Percentiles rank a stretch among this genome's conserved stretches.
phyloP scores from a whole-genome alignment of 495 filamentous ascomycete genomes.

The Neurospora sp. region DNA sequence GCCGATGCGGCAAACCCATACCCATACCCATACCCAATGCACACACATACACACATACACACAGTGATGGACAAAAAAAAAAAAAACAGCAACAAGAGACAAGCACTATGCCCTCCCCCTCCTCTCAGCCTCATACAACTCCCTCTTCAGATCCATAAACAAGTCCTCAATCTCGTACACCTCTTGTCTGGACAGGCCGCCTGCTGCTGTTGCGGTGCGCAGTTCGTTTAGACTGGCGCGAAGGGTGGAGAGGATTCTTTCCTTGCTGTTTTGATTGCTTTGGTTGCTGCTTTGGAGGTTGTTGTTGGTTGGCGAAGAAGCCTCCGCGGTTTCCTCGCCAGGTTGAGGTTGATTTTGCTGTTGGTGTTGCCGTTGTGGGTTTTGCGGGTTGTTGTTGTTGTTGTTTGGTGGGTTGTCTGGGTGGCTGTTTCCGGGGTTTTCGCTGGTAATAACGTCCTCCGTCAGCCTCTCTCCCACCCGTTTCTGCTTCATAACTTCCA shows the following conservation, averaged over 20 bases:
- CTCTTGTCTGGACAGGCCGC: constrained; percentile 35
- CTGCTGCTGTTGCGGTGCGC: constrained; percentile 24
- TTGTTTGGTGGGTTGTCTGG: background rate
- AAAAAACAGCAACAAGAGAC: no score
- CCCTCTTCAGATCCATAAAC: constrained; percentile 55
- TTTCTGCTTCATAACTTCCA: background rate
- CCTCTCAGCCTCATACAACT: constrained; percentile 50
- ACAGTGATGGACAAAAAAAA: no score
- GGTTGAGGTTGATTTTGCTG: background rate
- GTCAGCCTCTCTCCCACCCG: background rate
- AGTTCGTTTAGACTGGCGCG: constrained; percentile 41
- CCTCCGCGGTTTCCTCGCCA: background rate
- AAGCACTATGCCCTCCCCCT: no score
- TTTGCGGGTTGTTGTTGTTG: no score
- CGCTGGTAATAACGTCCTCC: background rate
- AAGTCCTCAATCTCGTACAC: constrained; percentile 54
- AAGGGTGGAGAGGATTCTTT: constrained; percentile 39
- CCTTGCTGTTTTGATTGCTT: background rate
- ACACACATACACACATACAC: no score
- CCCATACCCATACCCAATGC: no score
- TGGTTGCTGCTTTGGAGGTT: background rate
- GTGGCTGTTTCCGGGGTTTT: background rate
- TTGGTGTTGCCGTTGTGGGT: background rate
- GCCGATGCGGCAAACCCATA: no score
- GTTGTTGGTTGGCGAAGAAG: background rate